Evolutionary conservation across 208 protist species (phyloP), one percentile per base, ranked within the genome.

Genomic region (Porcisia hertigi): DNA sequence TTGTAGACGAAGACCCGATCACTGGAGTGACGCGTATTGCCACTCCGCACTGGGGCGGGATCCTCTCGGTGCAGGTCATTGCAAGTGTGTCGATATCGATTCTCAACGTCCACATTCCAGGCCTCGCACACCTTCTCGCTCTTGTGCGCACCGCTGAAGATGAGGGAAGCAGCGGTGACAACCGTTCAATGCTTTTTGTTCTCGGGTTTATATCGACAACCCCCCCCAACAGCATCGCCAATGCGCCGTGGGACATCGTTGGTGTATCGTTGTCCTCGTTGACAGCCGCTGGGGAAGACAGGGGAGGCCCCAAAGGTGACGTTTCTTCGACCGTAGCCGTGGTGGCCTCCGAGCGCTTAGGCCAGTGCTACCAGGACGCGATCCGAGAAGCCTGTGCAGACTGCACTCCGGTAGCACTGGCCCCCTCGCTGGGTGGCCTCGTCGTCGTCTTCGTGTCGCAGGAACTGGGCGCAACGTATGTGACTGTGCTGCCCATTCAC

Each of bases 401-500:
- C 49, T 70, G 69, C 62, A 34, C 69, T 9, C 69, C 76, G 20
- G 59, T 79, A 0, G 57, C 75, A 34, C 11, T 74, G 30, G 16
- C 66, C 1, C 25, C 75, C 25, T 74, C 75, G 25, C n/a, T 14
- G 34, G 30, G 7, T 3, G 75, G 69, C 34, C 16, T 79, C 12
- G 18, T 74, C 6, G 66, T 67, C 2, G 30, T 47, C 14, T 41
- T 66, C 16, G 71, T 52, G 14, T 79, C 69, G 3, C 58, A 36
- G 25, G 1, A 23, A 1, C 14, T 41, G 12, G 36, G 12, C 18
- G 49, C 34, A 12, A 69, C 75, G 25, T 74, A 54, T 30, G 34
- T 69, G 47, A 43, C 75, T 8, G 36, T 72, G 11, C 52, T 60
- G 23, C 23, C 66, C 18, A 59, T 62, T n/a, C 47, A 43, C 52